phyloP scores from a whole-genome alignment of 164 flowering plant species.

The Umbellularia californica region DNA sequence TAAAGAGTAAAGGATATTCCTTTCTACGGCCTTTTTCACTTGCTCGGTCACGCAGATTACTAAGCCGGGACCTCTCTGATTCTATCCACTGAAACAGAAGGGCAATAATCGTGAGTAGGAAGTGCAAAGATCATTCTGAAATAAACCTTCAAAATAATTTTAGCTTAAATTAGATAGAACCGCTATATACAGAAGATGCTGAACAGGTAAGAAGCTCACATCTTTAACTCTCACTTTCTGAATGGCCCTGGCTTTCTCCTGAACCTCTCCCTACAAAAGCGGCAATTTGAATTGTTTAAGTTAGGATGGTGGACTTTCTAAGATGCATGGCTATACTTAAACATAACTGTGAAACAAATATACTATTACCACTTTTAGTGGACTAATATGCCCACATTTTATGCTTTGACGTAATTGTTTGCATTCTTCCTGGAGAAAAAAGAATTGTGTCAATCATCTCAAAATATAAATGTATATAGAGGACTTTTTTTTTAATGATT shows the following conservation, averaged over 20 bases:
- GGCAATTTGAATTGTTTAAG: constrained; percentile 5
- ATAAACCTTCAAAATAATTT: background rate
- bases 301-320: background rate
- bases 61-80: constrained; percentile 64
- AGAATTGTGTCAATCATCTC: background rate
- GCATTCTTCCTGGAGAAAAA: constrained; percentile 73
- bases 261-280: constrained; percentile 73
- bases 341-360: background rate
- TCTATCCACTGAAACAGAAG: constrained; percentile 64
- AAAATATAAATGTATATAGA: too few species aligned
- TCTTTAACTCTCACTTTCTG: constrained; percentile 81
- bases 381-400: constrained; percentile 76
- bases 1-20: constrained; percentile 76
- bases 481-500: background rate
- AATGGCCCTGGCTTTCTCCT: constrained; percentile 71
- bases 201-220: constrained; percentile 39
- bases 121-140: background rate
- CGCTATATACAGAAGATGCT: background rate
- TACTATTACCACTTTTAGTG: constrained; percentile 75
- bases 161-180: background rate
- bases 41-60: constrained; percentile 97
- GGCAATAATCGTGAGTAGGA: background rate
- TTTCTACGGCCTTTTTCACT: constrained; percentile 85
- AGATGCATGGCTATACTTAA: background rate
- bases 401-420: constrained; percentile 87